These are phyloP conservation scores for Paracorniculantispora psalliotae DNA, from an alignment of 2,329 filamentous ascomycete species.

Conservation along the genomic window DNA sequence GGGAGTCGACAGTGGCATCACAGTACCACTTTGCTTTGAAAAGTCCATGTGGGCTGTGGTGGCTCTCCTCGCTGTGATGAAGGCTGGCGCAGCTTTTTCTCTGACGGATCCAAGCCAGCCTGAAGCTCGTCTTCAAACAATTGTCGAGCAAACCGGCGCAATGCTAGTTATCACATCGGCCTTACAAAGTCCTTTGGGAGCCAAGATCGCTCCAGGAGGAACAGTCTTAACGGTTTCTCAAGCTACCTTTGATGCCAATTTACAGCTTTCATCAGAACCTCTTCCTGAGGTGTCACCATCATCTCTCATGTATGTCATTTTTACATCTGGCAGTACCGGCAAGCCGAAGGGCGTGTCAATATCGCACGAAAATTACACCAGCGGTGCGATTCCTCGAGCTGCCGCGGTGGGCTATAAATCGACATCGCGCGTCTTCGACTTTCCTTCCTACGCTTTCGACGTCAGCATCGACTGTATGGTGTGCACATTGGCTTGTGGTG, in stretches of 20 bases:
- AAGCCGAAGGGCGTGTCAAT: constrained; percentile 58
- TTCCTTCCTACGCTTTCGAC: constrained; percentile 51
- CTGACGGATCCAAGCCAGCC: constrained; percentile 44
- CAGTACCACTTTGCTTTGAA: constrained; percentile 47
- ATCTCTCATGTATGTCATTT: constrained; percentile 51
- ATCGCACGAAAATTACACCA: constrained; percentile 42
- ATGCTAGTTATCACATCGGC: constrained; percentile 36
- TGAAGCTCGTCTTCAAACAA: constrained; percentile 38
- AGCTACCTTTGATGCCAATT: constrained; percentile 22
- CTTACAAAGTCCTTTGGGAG: constrained; percentile 33
- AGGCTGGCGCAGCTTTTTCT: constrained; percentile 43
- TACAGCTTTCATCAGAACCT: constrained; percentile 15
- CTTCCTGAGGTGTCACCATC: constrained; percentile 37
- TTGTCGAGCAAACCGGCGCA: constrained; percentile 39
- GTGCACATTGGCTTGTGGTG: constrained; percentile 45
- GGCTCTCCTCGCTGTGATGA: constrained; percentile 43
- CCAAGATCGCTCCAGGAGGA: constrained; percentile 30
- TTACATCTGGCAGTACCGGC: constrained; percentile 61
- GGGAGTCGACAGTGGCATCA: constrained; percentile 35
- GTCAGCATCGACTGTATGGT: constrained; percentile 52
- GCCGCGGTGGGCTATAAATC: constrained; percentile 37
- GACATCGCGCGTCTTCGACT: constrained; percentile 41
- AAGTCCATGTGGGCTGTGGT: constrained; percentile 44
- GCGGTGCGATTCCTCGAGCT: constrained; percentile 39
- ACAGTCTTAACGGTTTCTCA: constrained; percentile 30